phyloP scores from a whole-genome alignment of 352 stramenopile species.

The Globisporangium irregulare region DNA sequence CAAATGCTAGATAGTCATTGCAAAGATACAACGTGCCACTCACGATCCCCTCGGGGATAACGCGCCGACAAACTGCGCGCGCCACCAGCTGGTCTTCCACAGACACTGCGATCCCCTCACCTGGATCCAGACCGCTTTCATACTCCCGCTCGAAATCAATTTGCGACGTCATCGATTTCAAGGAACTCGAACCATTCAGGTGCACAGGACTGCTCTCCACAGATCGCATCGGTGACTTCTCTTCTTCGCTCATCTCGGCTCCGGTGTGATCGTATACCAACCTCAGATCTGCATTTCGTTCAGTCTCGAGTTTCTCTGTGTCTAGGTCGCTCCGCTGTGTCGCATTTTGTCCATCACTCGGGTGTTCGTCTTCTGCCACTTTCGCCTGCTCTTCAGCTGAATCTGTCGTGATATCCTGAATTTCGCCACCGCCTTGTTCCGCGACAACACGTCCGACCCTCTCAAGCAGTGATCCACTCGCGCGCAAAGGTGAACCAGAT shows the following conservation, averaged over 20 bases:
- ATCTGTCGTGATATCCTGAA: constrained; percentile 75
- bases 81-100: constrained; percentile 65
- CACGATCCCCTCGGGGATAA: constrained; percentile 75
- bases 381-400: constrained; percentile 16
- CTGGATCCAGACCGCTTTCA: constrained; percentile 66
- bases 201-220: constrained; percentile 8
- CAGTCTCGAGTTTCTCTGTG: constrained; percentile 24
- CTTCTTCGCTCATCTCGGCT: constrained; percentile 13
- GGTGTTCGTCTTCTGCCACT: constrained; percentile 16
- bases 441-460: constrained; percentile 71
- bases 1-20: constrained; percentile 61
- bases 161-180: constrained; percentile 21
- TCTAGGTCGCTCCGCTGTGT: constrained; percentile 10
- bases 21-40: constrained; percentile 63
- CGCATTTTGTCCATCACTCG: constrained; percentile 3
- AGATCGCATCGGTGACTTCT: constrained; percentile 6
- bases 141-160: constrained; percentile 30
- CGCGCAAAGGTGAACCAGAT: constrained; percentile 17
- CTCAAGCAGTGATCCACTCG: constrained; percentile 50
- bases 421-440: constrained; percentile 69
- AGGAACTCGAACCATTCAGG: constrained; percentile 1
- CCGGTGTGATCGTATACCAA: constrained; percentile 9
- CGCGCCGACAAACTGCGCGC: constrained; percentile 57
- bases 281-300: constrained; percentile 9
- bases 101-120: constrained; percentile 53